phyloP scores from a whole-genome alignment of 805 yeast genomes.

The Ogataea ganodermae region DNA sequence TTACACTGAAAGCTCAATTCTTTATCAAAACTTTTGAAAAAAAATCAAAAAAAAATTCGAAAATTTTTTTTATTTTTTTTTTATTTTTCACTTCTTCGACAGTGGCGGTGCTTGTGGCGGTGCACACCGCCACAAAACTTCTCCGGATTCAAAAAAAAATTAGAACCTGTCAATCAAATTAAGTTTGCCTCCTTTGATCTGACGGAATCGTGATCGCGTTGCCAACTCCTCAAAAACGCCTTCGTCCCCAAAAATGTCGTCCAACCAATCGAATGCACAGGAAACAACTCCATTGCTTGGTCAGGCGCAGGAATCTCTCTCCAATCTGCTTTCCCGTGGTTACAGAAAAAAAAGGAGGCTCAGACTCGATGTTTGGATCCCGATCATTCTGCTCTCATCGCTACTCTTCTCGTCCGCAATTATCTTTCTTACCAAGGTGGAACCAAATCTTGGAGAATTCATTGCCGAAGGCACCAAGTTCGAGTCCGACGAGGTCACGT shows the following conservation, averaged over 20 bases:
- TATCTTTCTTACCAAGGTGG: conserved; percentile 20
- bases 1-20: too few species aligned
- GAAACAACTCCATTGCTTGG: conserved; percentile 24
- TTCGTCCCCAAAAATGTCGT: conserved; percentile 6
- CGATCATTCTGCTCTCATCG: conserved; percentile 22
- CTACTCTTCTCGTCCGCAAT: conserved; percentile 13
- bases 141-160: conserved; percentile 1
- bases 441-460: conserved; percentile 34
- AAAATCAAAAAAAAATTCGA: not conserved
- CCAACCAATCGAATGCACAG: not conserved
- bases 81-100: not conserved
- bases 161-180: not conserved
- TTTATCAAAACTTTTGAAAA: not conserved
- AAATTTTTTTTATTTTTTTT: conserved; percentile 5
- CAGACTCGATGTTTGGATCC: conserved; percentile 30
- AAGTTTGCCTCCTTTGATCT: not conserved
- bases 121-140: conserved; percentile 2
- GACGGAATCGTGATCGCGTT: not conserved
- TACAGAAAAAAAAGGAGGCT: conserved; percentile 12
- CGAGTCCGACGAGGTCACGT: conserved; percentile 33
- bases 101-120: not conserved
- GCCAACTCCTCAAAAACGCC: not conserved
- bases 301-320: conserved; percentile 17
- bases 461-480: conserved; percentile 36
- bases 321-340: conserved; percentile 15